A percentile compares a stretch with the other conserved stretches of the same genome.
phyloP scores from a whole-genome alignment of 345 rosid genomes.

The Eucalyptus sp. region DNA sequence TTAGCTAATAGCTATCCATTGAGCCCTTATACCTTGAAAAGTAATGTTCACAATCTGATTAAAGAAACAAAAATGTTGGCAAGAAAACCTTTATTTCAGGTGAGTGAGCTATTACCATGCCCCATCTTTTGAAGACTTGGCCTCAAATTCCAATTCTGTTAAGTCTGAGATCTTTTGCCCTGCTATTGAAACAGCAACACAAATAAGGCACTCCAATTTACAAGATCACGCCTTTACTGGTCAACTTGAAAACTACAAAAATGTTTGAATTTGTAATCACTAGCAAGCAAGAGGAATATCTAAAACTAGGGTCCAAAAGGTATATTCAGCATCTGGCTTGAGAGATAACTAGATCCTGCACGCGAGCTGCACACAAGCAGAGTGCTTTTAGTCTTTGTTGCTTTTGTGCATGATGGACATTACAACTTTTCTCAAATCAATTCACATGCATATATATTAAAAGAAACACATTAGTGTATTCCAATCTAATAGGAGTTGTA shows the following conservation, averaged over 20 bases:
- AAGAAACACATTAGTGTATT: background rate
- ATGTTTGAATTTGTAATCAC: background rate
- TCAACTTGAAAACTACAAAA: background rate
- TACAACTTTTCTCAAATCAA: background rate
- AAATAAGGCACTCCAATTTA: background rate
- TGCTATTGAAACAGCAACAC: background rate
- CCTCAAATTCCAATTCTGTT: constrained; percentile 48
- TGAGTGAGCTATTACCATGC: constrained; percentile 38
- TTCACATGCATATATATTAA: background rate
- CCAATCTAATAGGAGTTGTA: background rate
- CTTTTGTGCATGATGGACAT: background rate
- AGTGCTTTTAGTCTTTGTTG: background rate
- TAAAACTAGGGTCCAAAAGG: background rate
- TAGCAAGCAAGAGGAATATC: background rate
- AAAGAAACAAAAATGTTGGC: background rate
- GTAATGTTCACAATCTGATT: background rate
- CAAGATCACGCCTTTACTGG: background rate
- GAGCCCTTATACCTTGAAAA: background rate
- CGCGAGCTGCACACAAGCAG: background rate
- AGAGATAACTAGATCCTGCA: background rate
- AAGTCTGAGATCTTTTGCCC: constrained; percentile 18
- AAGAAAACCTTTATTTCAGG: background rate
- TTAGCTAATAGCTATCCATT: background rate
- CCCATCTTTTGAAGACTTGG: constrained; percentile 59
- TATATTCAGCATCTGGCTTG: background rate